Percentiles rank a stretch among this genome's conserved stretches.
These are phyloP conservation scores for Fusarium sp. DNA, from an alignment of 2,329 filamentous ascomycete species.

Conservation along the genomic window DNA sequence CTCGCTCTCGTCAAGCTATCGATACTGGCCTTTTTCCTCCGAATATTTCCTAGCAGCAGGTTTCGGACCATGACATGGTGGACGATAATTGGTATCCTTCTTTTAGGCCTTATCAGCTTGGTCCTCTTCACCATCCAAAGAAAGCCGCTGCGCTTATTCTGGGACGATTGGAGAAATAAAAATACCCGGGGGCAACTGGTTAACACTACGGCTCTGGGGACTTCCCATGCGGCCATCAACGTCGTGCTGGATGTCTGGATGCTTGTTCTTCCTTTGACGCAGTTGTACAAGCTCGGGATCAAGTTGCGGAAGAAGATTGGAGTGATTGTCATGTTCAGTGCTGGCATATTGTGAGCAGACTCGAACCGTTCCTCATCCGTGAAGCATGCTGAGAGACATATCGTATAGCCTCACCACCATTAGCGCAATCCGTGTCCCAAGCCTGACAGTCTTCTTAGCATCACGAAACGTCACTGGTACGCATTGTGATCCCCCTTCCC, in stretches of 20 bases:
- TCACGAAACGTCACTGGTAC: slow-evolving; percentile 1
- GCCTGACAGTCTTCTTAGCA: not conserved
- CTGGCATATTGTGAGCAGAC: slow-evolving; percentile 3
- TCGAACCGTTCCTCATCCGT: accelerated
- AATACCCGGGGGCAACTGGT: not conserved
- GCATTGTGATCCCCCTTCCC: accelerated
- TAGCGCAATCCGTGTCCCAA: not conserved
- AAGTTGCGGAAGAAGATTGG: slow-evolving; percentile 11
- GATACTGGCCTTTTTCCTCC: slow-evolving; percentile 8
- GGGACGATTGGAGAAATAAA: slow-evolving; percentile 8
- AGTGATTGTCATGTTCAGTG: slow-evolving; percentile 11
- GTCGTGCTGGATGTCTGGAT: slow-evolving; percentile 20
- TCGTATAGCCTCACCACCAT: slow-evolving; percentile 1
- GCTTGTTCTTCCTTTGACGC: slow-evolving; percentile 5
- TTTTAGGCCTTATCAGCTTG: accelerated
- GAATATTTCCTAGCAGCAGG: not conserved
- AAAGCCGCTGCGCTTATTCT: not conserved
- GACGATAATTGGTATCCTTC: not conserved
- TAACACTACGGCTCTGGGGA: not conserved
- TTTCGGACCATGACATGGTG: not conserved
- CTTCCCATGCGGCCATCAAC: not conserved
- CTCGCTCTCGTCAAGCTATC: slow-evolving; percentile 2
- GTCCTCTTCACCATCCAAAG: not conserved
- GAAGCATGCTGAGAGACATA: accelerated
- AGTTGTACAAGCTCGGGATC: not conserved